Evolutionary conservation across 257 asterid genomes (phyloP).

Genomic region (Coffea canephora): DNA sequence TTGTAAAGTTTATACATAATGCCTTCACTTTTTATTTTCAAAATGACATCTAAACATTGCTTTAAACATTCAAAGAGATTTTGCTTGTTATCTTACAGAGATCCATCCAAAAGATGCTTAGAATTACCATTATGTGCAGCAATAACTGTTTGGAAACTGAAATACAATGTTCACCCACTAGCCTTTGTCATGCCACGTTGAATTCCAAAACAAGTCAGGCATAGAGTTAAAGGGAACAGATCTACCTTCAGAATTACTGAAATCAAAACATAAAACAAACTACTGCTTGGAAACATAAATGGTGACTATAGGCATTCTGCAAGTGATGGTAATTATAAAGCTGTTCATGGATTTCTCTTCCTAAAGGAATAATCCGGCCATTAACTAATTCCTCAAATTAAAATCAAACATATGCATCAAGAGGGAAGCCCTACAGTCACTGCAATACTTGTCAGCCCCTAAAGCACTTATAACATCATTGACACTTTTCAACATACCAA

Average conservation of each 20-base stretch:
- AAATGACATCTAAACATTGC: neutral
- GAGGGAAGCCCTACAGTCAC: neutral
- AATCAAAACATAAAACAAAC: neutral
- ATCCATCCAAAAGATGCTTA: conserved; percentile 3
- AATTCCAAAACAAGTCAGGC: neutral
- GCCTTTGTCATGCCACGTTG: neutral
- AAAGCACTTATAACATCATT: neutral
- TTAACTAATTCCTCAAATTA: neutral
- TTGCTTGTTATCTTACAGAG: neutral
- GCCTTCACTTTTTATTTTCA: neutral
- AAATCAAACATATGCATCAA: neutral
- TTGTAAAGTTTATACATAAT: neutral
- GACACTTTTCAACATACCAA: neutral
- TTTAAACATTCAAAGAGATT: too few species aligned
- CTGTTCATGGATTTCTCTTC: neutral
- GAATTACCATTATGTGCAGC: neutral
- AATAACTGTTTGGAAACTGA: neutral
- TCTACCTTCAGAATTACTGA: neutral
- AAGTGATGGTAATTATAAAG: neutral
- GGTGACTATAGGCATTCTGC: neutral
- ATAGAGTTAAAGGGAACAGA: neutral
- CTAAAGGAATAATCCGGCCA: neutral
- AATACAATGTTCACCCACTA: neutral
- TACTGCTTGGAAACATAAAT: neutral
- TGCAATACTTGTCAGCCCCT: neutral